Base-by-base conservation (phyloP, 371 early-diverging fungal genomes). In the Syncephalis plumigaleata region DNA sequence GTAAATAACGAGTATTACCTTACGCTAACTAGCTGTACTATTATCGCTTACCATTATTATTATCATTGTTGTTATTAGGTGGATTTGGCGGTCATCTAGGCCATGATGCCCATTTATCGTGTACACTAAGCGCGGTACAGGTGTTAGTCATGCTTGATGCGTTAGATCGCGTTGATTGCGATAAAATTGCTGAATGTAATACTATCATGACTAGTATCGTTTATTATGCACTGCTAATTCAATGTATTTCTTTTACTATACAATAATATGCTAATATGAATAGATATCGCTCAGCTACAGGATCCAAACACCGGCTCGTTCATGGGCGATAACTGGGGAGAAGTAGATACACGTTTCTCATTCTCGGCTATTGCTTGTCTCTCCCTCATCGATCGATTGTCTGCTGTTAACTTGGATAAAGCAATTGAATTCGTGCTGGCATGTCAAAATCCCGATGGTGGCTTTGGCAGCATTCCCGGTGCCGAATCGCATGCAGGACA, bases 371-470 rank as follows among this genome's bases (percentile, higher is more conserved):
- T 97, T 2, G 71, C 76, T 1, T 67, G 76, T 15, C 61, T 92
- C 47, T 75, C 84, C 18, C 59, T 98, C 20, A 56, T 98, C 18
- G 62, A 62, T 1, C 59, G 74, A n/a, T 51, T 87, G 45, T 78
- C 84, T 48, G 73, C 73, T 2, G 61, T 92, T 42, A 60, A 96
- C 55, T 46, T 79, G 4, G 63, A 70, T 21, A 77, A 70, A 39
- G 77, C 88, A 2, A 74, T 87, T 3, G 72, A 73, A 27, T 96
- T 81, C 62, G 66, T 97, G 5, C 55, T 74, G 5, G 43, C 57
- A 21, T 94, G 98, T 58, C 79, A 77, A 52, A 98, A 99, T 64
- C 84, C 81, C 56, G 98, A 98, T 68, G 98, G 98, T 36, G 98
- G 98, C 1, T 94, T 91, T 60, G 99, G 99, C 3, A 84, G 70